Percentiles rank a stretch among this genome's conserved stretches.
Evolutionary conservation across 2,329 filamentous ascomycete genomes (phyloP).

Genomic region (Juglanconis sp.): DNA sequence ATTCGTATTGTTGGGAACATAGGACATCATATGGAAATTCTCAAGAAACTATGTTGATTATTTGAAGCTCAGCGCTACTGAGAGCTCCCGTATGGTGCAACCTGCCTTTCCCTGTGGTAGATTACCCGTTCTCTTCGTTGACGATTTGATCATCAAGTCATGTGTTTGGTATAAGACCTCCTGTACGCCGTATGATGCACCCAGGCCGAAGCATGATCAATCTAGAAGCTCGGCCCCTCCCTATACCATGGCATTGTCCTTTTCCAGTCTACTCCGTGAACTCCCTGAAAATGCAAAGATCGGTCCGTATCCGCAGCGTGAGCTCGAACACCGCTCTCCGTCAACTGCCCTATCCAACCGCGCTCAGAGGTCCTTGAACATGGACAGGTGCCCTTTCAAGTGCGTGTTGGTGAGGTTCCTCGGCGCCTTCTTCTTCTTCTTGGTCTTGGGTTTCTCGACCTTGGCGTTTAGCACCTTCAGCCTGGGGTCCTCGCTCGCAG

Average conservation of each 20-base stretch:
- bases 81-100: neutral
- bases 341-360: neutral
- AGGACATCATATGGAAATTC: neutral
- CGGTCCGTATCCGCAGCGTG: neutral
- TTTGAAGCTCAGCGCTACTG: neutral
- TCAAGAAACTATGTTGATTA: neutral
- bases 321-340: neutral
- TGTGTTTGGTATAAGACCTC: neutral
- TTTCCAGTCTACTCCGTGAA: slow-evolving; percentile 6
- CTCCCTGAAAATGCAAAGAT: slow-evolving; percentile 13
- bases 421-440: slow-evolving; percentile 60
- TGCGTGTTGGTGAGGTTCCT: slow-evolving; percentile 86
- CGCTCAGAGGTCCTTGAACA: slow-evolving; percentile 62
- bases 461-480: slow-evolving; percentile 55
- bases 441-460: slow-evolving; percentile 68
- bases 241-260: neutral
- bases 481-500: slow-evolving; percentile 75
- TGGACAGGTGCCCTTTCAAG: slow-evolving; percentile 33
- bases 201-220: slow-evolving; percentile 7
- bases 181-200: slow-evolving; percentile 6
- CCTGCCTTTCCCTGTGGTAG: neutral
- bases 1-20: neutral
- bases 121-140: neutral
- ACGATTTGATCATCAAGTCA: neutral
- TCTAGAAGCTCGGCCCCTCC: neutral